Base-by-base conservation (phyloP, 2,329 filamentous ascomycete genomes). In the Alternaria sp. region DNA sequence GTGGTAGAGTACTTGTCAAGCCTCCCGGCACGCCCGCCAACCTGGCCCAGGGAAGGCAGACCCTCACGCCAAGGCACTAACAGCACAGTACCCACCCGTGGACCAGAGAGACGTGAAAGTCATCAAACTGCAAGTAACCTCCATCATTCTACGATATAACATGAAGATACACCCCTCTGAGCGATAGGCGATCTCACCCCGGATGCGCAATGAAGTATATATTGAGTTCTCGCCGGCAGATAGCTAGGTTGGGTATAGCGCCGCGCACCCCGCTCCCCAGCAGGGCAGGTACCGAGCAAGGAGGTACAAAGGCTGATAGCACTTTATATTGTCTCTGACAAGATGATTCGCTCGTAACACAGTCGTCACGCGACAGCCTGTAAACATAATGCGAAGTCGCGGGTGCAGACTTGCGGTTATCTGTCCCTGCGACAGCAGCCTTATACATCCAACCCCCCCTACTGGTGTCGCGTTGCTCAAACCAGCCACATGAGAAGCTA, bases 281-380 rank as follows among this genome's bases (percentile, higher is more conserved):
- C 51, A 56, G 51, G 58, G 51, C 51, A 56, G 23, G 51, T 45
- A 56, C 30, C 51, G 44, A 30, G 51, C n/a, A 43, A 41, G 37
- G n/a, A 33, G 23, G 53, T 49, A 50, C 23, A 56, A 50, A 14
- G 18, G 58, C 51, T 50, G 25, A 28, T 50, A 37, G 28, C 20
- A 51, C 8, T 50, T 30, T 18, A 50, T 33, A 50, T 43, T 12
- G 12, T 47, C n/a, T 44, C 28, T 14, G n/a, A 6, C 23, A 56
- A 49, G 23, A 45, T 60, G 58, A 60, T 60, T 60, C 51, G 58
- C 41, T 30, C 18, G 44, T 21, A 37, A 15, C 5, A 33, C 15
- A n/a, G 15, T 37, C 12, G 14, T 20, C 49, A 51, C 33, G 49
- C 20, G 28, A 51, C 28, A 51, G 18, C 49, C 18, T 11, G 9